These are phyloP conservation scores for Bryopsis sp. DNA, from an alignment of 139 green algal species.

Conservation along the genomic window DNA sequence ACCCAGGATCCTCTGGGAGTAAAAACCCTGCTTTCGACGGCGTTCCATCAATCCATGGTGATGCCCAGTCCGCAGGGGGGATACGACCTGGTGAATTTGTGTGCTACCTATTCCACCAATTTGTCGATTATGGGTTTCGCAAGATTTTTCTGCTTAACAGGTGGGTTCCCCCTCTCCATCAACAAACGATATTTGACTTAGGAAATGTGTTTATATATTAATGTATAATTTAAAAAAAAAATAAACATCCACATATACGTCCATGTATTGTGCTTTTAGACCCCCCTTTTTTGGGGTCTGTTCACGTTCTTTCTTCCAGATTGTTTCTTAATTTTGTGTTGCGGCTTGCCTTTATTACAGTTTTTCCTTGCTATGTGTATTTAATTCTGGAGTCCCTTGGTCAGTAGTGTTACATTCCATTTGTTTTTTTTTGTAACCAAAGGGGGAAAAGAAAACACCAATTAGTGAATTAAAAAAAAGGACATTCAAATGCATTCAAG, in stretches of 20 bases:
- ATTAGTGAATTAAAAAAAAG: not conserved
- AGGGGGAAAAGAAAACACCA: too few relatives aligned
- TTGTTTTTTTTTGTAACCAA: too few relatives aligned
- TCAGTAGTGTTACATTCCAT: too few relatives aligned
- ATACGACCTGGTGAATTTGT: conserved; percentile 53
- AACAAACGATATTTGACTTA: not conserved
- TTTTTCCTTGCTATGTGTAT: too few relatives aligned
- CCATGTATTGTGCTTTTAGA: conserved; percentile 16
- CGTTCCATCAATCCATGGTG: conserved; percentile 29
- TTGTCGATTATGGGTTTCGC: conserved; percentile 58
- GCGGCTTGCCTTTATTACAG: too few relatives aligned
- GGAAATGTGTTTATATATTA: conserved; percentile 3
- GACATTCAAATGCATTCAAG: not conserved
- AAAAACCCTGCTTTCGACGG: conserved; percentile 48
- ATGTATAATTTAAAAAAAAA: conserved; percentile 11
- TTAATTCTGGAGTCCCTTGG: too few relatives aligned
- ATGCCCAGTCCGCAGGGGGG: not conserved
- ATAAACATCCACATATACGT: not conserved
- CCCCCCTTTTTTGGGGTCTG: too few relatives aligned
- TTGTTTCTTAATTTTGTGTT: too few relatives aligned
- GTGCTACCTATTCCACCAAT: conserved; percentile 54
- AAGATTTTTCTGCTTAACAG: conserved; percentile 18
- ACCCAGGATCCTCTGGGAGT: conserved; percentile 56
- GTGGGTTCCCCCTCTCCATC: not conserved
- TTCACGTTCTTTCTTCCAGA: too few relatives aligned